These are phyloP conservation scores for Blastobotrys proliferans DNA, from an alignment of 1,139 yeast species.

Conservation along the genomic window DNA sequence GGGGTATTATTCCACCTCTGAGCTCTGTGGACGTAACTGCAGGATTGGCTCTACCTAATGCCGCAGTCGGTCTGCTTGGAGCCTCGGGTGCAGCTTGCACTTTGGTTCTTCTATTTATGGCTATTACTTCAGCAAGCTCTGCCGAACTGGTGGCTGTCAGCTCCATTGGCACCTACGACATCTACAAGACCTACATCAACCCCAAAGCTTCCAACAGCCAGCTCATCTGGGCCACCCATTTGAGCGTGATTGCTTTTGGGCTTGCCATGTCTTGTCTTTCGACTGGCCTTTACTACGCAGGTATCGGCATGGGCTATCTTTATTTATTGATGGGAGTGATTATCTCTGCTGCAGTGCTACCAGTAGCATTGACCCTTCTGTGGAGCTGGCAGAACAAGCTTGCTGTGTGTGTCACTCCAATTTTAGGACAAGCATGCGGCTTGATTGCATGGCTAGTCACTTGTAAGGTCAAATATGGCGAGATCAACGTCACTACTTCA, in stretches of 20 bases:
- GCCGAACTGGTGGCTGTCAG: slow-evolving; percentile 88
- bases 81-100: slow-evolving; percentile 83
- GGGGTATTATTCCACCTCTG: slow-evolving; percentile 32
- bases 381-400: slow-evolving; percentile 59
- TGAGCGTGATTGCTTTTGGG: slow-evolving; percentile 60
- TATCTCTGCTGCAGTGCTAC: slow-evolving; percentile 71
- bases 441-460: slow-evolving; percentile 47
- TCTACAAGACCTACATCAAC: slow-evolving; percentile 73
- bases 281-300: slow-evolving; percentile 76
- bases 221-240: slow-evolving; percentile 64
- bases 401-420: slow-evolving; percentile 44
- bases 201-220: slow-evolving; percentile 72
- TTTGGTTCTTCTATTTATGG: slow-evolving; percentile 74
- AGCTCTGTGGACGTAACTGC: slow-evolving; percentile 66
- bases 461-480: slow-evolving; percentile 27
- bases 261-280: slow-evolving; percentile 76
- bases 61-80: slow-evolving; percentile 81
- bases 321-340: slow-evolving; percentile 88
- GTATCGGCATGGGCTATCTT: slow-evolving; percentile 59
- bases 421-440: slow-evolving; percentile 44
- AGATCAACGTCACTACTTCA: slow-evolving; percentile 56
- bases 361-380: slow-evolving; percentile 60
- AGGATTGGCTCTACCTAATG: slow-evolving; percentile 81
- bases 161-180: slow-evolving; percentile 77
- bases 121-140: slow-evolving; percentile 54